phyloP scores from a whole-genome alignment of 2,329 filamentous ascomycete species.

The Blastomyces parvus region DNA sequence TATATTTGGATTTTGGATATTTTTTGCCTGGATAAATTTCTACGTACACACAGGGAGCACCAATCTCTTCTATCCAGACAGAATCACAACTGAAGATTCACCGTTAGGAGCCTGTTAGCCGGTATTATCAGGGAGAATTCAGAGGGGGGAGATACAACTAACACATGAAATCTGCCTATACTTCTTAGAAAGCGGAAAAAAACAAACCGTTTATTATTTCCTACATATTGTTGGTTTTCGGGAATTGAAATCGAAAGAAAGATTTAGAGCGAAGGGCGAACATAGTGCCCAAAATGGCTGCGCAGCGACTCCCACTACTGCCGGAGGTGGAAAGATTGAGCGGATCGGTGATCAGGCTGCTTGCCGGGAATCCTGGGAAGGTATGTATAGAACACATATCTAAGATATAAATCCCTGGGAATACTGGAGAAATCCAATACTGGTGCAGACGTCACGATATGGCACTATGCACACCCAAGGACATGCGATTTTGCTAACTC shows the following conservation, averaged over 20 bases:
- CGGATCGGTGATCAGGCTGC: slow-evolving; percentile 66
- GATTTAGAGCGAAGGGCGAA: background rate
- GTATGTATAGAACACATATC: slow-evolving; percentile 30
- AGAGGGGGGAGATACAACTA: background rate
- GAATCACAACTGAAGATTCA: background rate
- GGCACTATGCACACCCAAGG: background rate
- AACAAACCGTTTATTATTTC: background rate
- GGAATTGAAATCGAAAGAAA: background rate
- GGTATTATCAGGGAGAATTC: background rate
- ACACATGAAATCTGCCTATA: background rate
- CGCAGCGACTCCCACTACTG: slow-evolving; percentile 56
- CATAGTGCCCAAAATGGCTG: slow-evolving; percentile 42
- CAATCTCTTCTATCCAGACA: background rate
- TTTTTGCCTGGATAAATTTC: background rate
- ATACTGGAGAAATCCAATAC: background rate
- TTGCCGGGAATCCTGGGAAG: slow-evolving; percentile 87
- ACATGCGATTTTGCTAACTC: slow-evolving; percentile 1
- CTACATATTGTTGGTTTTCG: background rate
- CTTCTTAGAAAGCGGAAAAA: background rate
- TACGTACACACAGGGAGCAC: background rate
- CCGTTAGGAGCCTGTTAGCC: background rate
- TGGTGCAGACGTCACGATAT: background rate
- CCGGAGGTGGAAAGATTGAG: slow-evolving; percentile 70
- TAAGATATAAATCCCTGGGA: background rate
- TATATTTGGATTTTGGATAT: background rate